phyloP scores from a whole-genome alignment of 345 rosid species.

The Eutrema yunnanense region DNA sequence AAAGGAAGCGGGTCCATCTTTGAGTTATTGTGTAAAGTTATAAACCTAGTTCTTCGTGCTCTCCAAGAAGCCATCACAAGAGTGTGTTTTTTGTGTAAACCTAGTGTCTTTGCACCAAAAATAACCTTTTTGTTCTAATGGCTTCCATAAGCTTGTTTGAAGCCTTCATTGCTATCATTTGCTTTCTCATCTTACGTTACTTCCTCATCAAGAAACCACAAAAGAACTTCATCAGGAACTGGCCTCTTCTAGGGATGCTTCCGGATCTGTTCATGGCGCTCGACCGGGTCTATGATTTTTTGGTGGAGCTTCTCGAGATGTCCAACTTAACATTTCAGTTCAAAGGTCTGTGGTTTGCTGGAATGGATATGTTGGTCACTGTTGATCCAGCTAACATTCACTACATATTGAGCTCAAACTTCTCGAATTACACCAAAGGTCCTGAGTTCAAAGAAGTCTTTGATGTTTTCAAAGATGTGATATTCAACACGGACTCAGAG shows the following conservation, averaged over 20 bases:
- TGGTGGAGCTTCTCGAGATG: neutral
- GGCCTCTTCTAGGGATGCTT: neutral
- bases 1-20: too few species aligned
- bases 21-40: too few species aligned
- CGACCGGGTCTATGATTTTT: constrained; percentile 2
- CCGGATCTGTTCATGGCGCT: neutral
- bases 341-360: constrained; percentile 15
- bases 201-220: neutral
- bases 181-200: neutral
- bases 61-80: too few species aligned
- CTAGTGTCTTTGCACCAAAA: too few species aligned
- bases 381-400: constrained; percentile 26
- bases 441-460: constrained; percentile 8
- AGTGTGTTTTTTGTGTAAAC: too few species aligned
- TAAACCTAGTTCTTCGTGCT: too few species aligned
- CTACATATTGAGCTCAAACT: constrained; percentile 20
- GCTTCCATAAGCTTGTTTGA: neutral
- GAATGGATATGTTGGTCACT: constrained; percentile 10
- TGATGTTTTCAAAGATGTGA: constrained; percentile 12
- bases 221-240: neutral
- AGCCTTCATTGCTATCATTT: neutral
- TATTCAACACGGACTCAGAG: constrained; percentile 26
- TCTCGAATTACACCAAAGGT: constrained; percentile 23
- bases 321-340: constrained; percentile 3
- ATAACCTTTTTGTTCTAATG: neutral